Evolutionary conservation across 2,329 filamentous ascomycete genomes (phyloP), one percentile per base, ranked within the genome.

Genomic region (Tolypocladium tropicale): DNA sequence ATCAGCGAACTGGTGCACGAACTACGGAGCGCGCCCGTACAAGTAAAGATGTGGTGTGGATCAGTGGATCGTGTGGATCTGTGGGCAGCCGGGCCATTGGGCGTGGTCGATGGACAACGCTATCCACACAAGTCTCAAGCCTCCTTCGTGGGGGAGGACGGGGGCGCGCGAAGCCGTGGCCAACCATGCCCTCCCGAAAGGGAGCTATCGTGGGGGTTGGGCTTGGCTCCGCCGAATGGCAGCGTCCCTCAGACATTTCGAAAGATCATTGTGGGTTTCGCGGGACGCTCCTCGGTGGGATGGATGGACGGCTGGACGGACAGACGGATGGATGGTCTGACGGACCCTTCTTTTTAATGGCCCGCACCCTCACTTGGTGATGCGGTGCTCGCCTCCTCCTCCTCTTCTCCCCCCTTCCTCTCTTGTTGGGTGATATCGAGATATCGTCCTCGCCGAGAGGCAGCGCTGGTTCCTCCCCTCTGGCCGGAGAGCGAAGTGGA

Each of bases 301-400:
- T 54, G 55, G 52, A 48, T 37, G 52, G 56, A 23, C 41, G 56
- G 41, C 51, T 50, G 52, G 55, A 37, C 18, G 43, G 56, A 51
- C 43, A 11, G 39, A 23, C 10, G 53, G 56, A 23, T 49, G 56
- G 50, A 56, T 49, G 46, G 55, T 33, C 21, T 32, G 54, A 51
- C 41, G 36, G 36, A 11, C 36, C 14, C 14, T 30, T 28, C 32
- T 23, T 48, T 48, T 53, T 56, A 53, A 56, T 39, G 43, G 34
- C 43, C 50, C 34, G 32, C 55, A 30, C 50, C 37, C 55, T 48
- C 52, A 30, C n/a, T 25, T 18, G 28, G 37, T 16, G 52, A 53
- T 34, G n/a, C 52, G 21, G 28, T n/a, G 36, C 16, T 41, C 14
- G 53, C 34, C 36, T 52, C 25, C 28, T n/a, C 11, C 39, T 12